Conservation (phyloP, 257 asterid genomes). For the Salvia splendens region DNA sequence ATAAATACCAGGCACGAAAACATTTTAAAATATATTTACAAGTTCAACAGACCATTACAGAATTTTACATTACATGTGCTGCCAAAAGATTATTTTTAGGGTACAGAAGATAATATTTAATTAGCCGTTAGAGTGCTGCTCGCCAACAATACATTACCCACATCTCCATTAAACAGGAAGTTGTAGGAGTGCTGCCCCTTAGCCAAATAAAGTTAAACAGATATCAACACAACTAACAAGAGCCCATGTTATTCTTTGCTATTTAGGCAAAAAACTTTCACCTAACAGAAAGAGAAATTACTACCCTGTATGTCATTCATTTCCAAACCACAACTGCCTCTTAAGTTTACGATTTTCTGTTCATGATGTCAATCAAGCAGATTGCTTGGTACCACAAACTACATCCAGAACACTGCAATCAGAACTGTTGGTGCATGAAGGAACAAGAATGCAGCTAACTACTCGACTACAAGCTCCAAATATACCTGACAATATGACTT, state of each 20-base stretch:
- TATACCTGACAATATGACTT: slow-evolving; percentile 5
- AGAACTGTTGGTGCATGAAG: slow-evolving; percentile 7
- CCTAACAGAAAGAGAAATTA: slow-evolving; percentile 12
- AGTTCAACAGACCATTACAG: slow-evolving; percentile 20
- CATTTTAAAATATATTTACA: slow-evolving; percentile 17
- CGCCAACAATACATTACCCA: slow-evolving; percentile 7
- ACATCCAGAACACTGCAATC: not conserved
- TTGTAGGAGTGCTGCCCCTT: slow-evolving; percentile 14
- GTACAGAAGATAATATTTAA: slow-evolving; percentile 7
- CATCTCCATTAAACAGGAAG: slow-evolving; percentile 4
- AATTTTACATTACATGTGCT: slow-evolving; percentile 6
- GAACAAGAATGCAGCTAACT: slow-evolving; percentile 4
- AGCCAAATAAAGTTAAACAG: slow-evolving; percentile 16
- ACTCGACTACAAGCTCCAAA: not conserved
- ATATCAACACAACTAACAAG: slow-evolving; percentile 1
- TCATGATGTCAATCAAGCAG: slow-evolving; percentile 17
- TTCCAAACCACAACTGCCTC: slow-evolving; percentile 9
- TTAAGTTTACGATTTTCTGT: slow-evolving; percentile 6
- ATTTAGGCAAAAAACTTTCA: slow-evolving; percentile 10
- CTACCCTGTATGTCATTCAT: slow-evolving; percentile 11
- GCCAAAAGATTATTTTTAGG: not conserved
- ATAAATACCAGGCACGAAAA: slow-evolving; percentile 29
- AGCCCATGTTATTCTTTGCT: not conserved
- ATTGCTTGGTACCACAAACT: slow-evolving; percentile 15
- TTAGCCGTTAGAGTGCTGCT: slow-evolving; percentile 3